Conservation (phyloP, 495 filamentous ascomycete species). For the Penicillium atrosanguineum region DNA sequence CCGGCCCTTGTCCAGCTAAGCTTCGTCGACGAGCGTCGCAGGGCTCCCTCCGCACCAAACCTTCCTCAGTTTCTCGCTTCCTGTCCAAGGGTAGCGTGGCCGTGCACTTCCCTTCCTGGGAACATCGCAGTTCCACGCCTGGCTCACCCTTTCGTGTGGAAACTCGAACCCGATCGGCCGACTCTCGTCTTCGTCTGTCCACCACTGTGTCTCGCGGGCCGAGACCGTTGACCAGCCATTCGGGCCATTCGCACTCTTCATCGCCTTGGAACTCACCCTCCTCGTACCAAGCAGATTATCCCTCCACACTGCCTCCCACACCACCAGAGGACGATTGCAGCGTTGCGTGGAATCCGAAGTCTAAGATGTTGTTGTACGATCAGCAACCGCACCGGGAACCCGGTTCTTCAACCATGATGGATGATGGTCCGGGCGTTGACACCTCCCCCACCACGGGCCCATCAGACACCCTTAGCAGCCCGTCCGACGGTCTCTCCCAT, state of each 20-base stretch:
- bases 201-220: slow-evolving; percentile 34
- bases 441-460: slow-evolving; percentile 24
- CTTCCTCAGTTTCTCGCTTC: slow-evolving; percentile 41
- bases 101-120: slow-evolving; percentile 41
- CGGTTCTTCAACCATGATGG: slow-evolving; percentile 34
- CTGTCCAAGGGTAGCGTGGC: slow-evolving; percentile 39
- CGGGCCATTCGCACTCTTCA: slow-evolving; percentile 13
- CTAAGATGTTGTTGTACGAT: slow-evolving; percentile 37
- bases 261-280: slow-evolving; percentile 28
- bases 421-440: slow-evolving; percentile 37
- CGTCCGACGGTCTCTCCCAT: slow-evolving; percentile 36
- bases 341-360: slow-evolving; percentile 38
- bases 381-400: slow-evolving; percentile 26
- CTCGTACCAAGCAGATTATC: slow-evolving; percentile 33
- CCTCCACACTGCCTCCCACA: slow-evolving; percentile 37
- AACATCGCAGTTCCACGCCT: slow-evolving; percentile 31
- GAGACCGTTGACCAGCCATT: slow-evolving; percentile 32
- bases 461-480: slow-evolving; percentile 33
- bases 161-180: slow-evolving; percentile 33
- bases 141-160: slow-evolving; percentile 27
- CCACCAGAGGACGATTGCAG: slow-evolving; percentile 45
- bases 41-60: slow-evolving; percentile 38
- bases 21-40: slow-evolving; percentile 41
- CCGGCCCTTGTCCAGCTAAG: slow-evolving; percentile 25
- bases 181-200: slow-evolving; percentile 38